Evolutionary conservation across 2,329 filamentous ascomycete species (phyloP), one percentile per base, ranked within the genome.

Genomic region (Karstenula rhodostoma): DNA sequence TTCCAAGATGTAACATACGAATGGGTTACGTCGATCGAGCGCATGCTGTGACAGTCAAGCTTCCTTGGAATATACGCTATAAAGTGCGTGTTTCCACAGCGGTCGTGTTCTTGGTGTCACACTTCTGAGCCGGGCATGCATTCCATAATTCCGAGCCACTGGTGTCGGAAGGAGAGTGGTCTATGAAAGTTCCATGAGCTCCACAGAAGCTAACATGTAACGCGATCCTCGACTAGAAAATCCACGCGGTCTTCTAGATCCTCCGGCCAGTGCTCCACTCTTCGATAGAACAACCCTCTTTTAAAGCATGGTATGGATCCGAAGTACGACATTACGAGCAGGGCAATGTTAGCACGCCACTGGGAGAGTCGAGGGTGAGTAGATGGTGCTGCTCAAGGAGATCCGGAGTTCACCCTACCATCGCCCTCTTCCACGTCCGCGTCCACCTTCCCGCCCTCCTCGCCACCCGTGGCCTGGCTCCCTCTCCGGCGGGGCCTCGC

Each of bases 401-500:
- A 27, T 27, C 3, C 49, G 15, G 22, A 54, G 40, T 25, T 13
- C 37, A 29, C 15, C 47, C 65, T 68, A 77, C 74, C 74, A 76
- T 44, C 70, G 61, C 63, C 74, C 72, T 51, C 73, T 62, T 22
- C 74, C 64, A 12, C 65, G 48, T 27, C 69, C 73, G 46, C 77
- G 71, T 19, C 78, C 79, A 69, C 78, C 76, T 52, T 77, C 76
- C 58, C 80, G 79, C 55, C 73, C 66, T 50, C 72, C 67, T 51
- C 70, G 62, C 35, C 71, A 69, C 3, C 37, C 51, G 50, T 65
- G 68, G 9, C 67, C 64, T 6, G 58, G 49, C 35, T 80, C 81
- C 37, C 71, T 60, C 23, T 87, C 84, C 1, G 88, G 88, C 52
- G 89, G 71, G 57, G 81, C 82, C 71, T 90, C 88, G 0, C 89